A percentile compares a stretch with the other conserved stretches of the same genome.
These are phyloP conservation scores for Pseudofabraea citricarpa DNA, from an alignment of 2,329 filamentous ascomycete species.

Conservation along the genomic window DNA sequence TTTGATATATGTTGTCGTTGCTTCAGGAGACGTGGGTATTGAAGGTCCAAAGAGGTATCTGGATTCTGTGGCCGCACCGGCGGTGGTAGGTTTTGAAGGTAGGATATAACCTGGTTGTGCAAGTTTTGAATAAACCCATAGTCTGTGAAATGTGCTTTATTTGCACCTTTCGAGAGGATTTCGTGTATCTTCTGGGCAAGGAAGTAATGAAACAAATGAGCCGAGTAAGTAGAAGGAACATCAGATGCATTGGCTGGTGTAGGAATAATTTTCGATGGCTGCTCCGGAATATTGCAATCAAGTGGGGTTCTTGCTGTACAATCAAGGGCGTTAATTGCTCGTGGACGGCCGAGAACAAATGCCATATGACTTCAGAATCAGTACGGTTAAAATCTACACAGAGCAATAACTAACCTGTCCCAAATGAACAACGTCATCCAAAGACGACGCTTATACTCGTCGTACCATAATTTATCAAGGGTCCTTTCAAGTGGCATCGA, in stretches of 20 bases:
- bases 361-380: neutral
- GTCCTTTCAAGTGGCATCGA: neutral
- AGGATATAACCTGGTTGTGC: neutral
- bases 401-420: neutral
- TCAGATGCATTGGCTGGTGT: neutral
- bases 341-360: neutral
- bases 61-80: neutral
- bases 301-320: neutral
- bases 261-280: neutral
- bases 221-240: constrained; percentile 1
- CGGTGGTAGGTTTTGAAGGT: neutral
- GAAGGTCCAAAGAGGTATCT: neutral
- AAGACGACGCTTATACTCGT: constrained; percentile 1
- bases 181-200: constrained; percentile 1
- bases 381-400: neutral
- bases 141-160: neutral
- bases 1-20: neutral
- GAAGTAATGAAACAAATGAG: constrained; percentile 1
- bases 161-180: constrained; percentile 1
- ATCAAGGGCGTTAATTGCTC: neutral
- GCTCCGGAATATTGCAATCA: neutral
- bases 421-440: constrained; percentile 1
- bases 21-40: constrained; percentile 1
- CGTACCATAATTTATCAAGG: neutral
- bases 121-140: neutral